A percentile compares a stretch with the other conserved stretches of the same genome.
phyloP scores from a whole-genome alignment of 306 rosid species.

The Canavalia gladiata region DNA sequence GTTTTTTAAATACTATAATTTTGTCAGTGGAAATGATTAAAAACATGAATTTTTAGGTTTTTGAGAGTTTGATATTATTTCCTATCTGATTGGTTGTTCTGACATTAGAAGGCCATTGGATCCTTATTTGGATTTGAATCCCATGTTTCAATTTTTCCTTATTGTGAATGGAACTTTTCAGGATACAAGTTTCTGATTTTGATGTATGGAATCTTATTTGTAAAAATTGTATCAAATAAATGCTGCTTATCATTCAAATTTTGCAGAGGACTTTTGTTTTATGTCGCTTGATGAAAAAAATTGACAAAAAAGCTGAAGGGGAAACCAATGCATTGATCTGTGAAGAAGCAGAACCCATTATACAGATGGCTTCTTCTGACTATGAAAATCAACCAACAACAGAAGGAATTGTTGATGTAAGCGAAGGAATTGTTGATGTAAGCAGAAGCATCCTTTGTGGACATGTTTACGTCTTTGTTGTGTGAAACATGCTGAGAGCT shows the following conservation, averaged over 20 bases:
- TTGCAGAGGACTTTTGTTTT: slow-evolving; percentile 63
- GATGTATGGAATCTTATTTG: slow-evolving; percentile 21
- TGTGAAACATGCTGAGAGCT: slow-evolving; percentile 15
- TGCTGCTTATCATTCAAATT: slow-evolving; percentile 24
- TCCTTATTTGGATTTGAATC: slow-evolving; percentile 3
- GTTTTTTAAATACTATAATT: too few relatives aligned
- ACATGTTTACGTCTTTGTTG: neutral
- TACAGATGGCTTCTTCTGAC: slow-evolving; percentile 31
- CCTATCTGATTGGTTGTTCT: neutral
- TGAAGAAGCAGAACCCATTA: slow-evolving; percentile 54
- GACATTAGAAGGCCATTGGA: neutral
- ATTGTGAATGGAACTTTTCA: neutral
- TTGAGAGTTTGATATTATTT: neutral
- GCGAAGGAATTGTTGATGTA: slow-evolving; percentile 41
- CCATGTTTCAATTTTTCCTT: neutral
- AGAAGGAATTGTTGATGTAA: neutral
- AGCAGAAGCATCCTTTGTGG: slow-evolving; percentile 41
- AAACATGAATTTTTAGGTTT: neutral
- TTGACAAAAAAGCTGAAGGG: slow-evolving; percentile 43
- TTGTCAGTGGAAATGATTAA: too few relatives aligned
- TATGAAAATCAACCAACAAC: slow-evolving; percentile 12
- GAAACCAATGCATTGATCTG: neutral
- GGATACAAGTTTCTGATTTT: slow-evolving; percentile 17
- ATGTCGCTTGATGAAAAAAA: slow-evolving; percentile 57
- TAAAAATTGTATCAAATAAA: slow-evolving; percentile 7